Conservation (phyloP, 177 flowering plant species). For the Vitis hybrid region DNA sequence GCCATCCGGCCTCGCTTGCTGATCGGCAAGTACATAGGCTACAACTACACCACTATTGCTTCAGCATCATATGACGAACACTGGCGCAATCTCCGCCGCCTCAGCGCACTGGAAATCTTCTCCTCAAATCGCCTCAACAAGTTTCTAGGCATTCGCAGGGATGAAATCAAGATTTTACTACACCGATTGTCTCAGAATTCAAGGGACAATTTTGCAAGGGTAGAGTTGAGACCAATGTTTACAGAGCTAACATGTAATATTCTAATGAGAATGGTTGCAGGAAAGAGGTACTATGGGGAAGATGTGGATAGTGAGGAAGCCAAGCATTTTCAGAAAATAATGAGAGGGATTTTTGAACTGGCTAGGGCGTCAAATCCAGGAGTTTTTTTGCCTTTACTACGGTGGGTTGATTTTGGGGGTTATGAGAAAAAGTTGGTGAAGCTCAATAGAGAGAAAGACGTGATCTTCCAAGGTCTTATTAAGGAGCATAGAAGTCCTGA, state of each 20-base stretch:
- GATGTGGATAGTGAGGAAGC: constrained; percentile 28
- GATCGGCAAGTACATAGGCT: constrained; percentile 14
- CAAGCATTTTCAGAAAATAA: constrained; percentile 3
- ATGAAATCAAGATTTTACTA: constrained; percentile 24
- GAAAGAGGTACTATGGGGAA: constrained; percentile 34
- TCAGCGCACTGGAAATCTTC: constrained; percentile 26
- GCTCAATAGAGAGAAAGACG: constrained; percentile 11
- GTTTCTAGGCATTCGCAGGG: constrained; percentile 21
- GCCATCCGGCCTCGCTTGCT: constrained; percentile 21
- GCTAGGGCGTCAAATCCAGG: constrained; percentile 15
- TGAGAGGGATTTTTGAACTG: constrained; percentile 6
- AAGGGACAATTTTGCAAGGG: constrained; percentile 5
- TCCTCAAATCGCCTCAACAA: constrained; percentile 26
- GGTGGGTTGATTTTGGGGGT: constrained; percentile 21
- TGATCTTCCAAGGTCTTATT: constrained; percentile 24
- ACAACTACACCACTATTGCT: constrained; percentile 20
- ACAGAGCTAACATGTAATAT: constrained; percentile 27
- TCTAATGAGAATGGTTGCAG: constrained; percentile 35
- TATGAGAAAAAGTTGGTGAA: constrained; percentile 16
- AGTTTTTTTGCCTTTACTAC: constrained; percentile 29
- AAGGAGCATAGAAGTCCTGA: no score
- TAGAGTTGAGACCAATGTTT: constrained; percentile 31
- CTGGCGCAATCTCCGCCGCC: constrained; percentile 46
- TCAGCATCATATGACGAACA: constrained; percentile 27
- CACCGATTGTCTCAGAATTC: constrained; percentile 1